Base-by-base conservation (phyloP, 1,284 basidiomycete species). In the Mycena citricolor region DNA sequence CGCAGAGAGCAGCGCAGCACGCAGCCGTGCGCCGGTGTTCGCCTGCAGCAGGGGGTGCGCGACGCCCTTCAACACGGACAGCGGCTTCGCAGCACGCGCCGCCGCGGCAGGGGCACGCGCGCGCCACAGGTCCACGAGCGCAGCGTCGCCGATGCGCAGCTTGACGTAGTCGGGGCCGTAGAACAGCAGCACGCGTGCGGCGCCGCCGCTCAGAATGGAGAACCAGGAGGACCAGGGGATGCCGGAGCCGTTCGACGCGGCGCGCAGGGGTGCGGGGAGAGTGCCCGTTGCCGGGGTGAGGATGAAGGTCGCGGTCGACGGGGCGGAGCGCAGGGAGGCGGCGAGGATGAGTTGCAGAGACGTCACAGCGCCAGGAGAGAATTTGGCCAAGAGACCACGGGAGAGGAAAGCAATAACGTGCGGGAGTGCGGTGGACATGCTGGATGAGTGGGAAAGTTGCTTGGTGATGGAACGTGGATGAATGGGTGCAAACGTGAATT, bases 161-260 rank as follows among this genome's bases (percentile, higher is more conserved):
- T 51, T 51, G 36, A 51, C 34, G 38, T 14, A 51, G 13, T 41
- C 41, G 11, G 49, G 49, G 37, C 49, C 49, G 33, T 43, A 51
- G 29, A 51, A 37, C 17, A 51, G 24, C 2, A 44, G 36, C 14
- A 51, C 11, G 6, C 21, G 12, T 6, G 42, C 37, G 29, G 17
- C n/a, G 6, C 32, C 42, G 20, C 23, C 13, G 29, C 32, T 42
- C 13, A 51, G 49, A 1, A 39, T 39, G 21, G 13, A 5, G 21
- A 39, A 25, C 49, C 49, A 51, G 3, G 20, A 5, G 3, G 36
- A 11, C 49, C 49, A 51, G 4, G 36, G 29, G 5, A 51, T 47
- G 4, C 33, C 39, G 2, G 49, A 22, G n/a, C 49, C 49, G 22
- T 47, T 28, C 19, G 41, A 37, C 12, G 49, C 49, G 14, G 49